Percentiles rank a stretch among this genome's conserved stretches.
phyloP scores from a whole-genome alignment of 1,139 yeast genomes.

The Citeromyces hawaiiensis region DNA sequence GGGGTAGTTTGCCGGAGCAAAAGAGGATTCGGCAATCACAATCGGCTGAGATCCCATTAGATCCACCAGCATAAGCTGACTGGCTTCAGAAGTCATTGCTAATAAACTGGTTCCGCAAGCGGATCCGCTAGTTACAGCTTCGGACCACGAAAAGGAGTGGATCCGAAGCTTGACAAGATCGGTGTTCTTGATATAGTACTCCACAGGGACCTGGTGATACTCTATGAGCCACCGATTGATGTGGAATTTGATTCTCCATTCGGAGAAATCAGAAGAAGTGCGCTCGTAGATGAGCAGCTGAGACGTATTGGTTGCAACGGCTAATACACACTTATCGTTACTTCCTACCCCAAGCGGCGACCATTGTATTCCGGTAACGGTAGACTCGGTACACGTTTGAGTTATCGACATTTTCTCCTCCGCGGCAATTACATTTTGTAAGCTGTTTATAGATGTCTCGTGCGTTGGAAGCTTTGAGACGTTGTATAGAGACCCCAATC shows the following conservation, averaged over 20 bases:
- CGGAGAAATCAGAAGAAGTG: slow-evolving; percentile 6
- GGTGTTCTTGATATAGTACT: slow-evolving; percentile 7
- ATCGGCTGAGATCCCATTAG: slow-evolving; percentile 7
- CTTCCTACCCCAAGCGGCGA: slow-evolving; percentile 13
- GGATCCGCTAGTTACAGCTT: not conserved
- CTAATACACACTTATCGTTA: slow-evolving; percentile 8
- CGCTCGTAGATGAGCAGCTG: slow-evolving; percentile 11
- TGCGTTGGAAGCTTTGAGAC: not conserved
- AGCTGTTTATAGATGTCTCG: not conserved
- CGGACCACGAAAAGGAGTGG: slow-evolving; percentile 14
- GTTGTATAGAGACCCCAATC: slow-evolving; percentile 2
- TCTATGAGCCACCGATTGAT: slow-evolving; percentile 9
- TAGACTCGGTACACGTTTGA: slow-evolving; percentile 8
- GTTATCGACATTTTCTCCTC: slow-evolving; percentile 11
- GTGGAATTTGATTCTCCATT: slow-evolving; percentile 8
- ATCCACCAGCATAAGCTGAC: slow-evolving; percentile 6
- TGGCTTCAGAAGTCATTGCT: slow-evolving; percentile 11
- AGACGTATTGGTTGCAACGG: slow-evolving; percentile 12
- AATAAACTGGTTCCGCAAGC: slow-evolving; percentile 7
- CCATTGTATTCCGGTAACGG: slow-evolving; percentile 10
- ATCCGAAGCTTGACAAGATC: slow-evolving; percentile 12
- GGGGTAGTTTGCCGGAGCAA: slow-evolving; percentile 9
- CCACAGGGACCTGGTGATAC: slow-evolving; percentile 7
- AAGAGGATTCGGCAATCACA: slow-evolving; percentile 7
- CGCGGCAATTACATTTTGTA: slow-evolving; percentile 8